phyloP scores from a whole-genome alignment of 345 rosid species.

The Hypericum perforatum region DNA sequence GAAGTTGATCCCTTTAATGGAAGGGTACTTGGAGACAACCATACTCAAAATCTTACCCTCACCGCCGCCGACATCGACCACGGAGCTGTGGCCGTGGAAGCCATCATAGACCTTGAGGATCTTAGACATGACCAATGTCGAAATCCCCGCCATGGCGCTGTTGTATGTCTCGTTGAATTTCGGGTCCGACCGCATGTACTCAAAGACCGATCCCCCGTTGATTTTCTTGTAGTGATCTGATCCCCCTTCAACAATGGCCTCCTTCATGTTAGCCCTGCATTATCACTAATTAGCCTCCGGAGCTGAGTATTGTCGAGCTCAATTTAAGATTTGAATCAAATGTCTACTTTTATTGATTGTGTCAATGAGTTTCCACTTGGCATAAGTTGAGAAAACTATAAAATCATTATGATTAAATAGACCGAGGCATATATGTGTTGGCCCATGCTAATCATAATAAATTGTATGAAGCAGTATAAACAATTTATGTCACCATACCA shows the following conservation, averaged over 20 bases:
- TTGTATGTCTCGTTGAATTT: slow-evolving; percentile 71
- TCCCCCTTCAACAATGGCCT: slow-evolving; percentile 70
- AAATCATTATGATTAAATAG: too few relatives aligned
- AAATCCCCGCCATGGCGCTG: slow-evolving; percentile 60
- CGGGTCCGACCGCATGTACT: slow-evolving; percentile 63
- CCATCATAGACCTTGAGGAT: slow-evolving; percentile 62
- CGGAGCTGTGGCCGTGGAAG: slow-evolving; percentile 45
- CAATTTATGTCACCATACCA: slow-evolving; percentile 31
- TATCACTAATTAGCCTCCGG: too few relatives aligned
- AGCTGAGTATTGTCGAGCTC: too few relatives aligned
- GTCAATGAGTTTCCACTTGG: too few relatives aligned
- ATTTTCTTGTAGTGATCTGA: slow-evolving; percentile 64
- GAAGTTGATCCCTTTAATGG: slow-evolving; percentile 72
- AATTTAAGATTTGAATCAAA: too few relatives aligned
- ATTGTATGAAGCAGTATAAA: too few relatives aligned
- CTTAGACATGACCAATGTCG: slow-evolving; percentile 65
- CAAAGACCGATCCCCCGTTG: slow-evolving; percentile 62
- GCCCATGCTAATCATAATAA: too few relatives aligned
- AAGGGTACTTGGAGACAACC: slow-evolving; percentile 60
- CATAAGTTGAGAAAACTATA: too few relatives aligned
- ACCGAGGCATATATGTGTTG: too few relatives aligned
- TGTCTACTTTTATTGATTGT: too few relatives aligned
- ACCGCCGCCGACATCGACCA: slow-evolving; percentile 93
- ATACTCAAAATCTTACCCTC: slow-evolving; percentile 56
- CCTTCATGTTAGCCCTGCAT: slow-evolving; percentile 62